phyloP scores from a whole-genome alignment of 441 rosid species.

The Gossypium davidsonii region DNA sequence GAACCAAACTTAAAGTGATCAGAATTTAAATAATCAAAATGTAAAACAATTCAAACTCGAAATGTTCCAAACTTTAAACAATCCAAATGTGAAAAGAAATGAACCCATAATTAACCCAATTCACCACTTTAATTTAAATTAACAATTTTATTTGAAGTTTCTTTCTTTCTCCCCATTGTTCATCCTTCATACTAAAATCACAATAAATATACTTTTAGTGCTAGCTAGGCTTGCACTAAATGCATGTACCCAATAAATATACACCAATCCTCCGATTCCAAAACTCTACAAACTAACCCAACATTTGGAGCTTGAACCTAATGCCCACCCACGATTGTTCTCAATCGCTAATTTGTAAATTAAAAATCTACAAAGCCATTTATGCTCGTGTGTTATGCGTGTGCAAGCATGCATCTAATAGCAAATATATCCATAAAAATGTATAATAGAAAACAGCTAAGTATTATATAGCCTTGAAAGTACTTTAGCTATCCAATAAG shows the following conservation, averaged over 20 bases:
- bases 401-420: neutral
- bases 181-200: neutral
- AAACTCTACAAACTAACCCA: neutral
- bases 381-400: neutral
- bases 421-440: no score
- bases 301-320: neutral
- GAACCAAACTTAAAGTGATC: no score
- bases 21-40: no score
- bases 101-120: no score
- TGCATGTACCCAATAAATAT: neutral
- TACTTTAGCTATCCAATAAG: neutral
- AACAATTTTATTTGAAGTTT: no score
- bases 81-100: no score
- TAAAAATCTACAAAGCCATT: neutral
- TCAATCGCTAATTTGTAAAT: neutral
- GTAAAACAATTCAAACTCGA: no score
- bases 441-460: neutral
- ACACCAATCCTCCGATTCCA: neutral
- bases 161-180: neutral
- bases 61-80: no score
- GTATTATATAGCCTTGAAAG: neutral
- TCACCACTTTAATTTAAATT: no score
- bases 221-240: neutral
- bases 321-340: neutral
- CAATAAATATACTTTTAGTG: neutral